These are phyloP conservation scores for Venturia aucupariae DNA, from an alignment of 2,329 filamentous ascomycete genomes.

Conservation along the genomic window DNA sequence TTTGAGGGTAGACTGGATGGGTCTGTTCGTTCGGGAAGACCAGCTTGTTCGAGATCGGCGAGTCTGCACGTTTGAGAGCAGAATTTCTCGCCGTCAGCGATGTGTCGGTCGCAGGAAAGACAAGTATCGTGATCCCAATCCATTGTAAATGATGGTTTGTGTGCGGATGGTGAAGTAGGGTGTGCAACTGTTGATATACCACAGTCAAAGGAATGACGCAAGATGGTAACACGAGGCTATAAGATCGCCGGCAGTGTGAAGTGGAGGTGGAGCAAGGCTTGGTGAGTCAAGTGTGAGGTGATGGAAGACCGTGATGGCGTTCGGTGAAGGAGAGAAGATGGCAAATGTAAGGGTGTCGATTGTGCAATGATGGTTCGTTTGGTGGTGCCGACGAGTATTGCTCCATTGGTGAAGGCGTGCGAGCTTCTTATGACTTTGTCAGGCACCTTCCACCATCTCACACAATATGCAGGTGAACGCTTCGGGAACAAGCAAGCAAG, in stretches of 20 bases:
- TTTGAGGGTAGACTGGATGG: constrained; percentile 42
- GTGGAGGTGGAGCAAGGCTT: neutral
- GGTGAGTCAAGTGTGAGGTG: constrained; percentile 3
- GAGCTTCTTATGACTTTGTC: constrained; percentile 6
- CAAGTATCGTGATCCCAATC: constrained; percentile 87
- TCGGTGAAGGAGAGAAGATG: neutral
- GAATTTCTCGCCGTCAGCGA: constrained; percentile 64
- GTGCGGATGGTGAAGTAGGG: neutral
- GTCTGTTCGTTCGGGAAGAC: constrained; percentile 23
- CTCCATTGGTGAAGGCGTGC: neutral
- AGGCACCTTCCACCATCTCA: constrained; percentile 8
- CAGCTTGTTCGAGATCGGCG: constrained; percentile 68
- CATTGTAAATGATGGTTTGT: constrained; percentile 25
- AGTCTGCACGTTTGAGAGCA: constrained; percentile 88
- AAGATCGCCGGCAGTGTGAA: neutral
- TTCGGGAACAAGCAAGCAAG: constrained; percentile 3
- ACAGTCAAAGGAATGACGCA: neutral
- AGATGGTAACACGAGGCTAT: constrained; percentile 4
- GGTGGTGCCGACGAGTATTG: neutral
- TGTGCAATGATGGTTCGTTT: neutral
- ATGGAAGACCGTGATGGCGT: neutral
- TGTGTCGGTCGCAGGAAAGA: constrained; percentile 86
- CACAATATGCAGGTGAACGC: constrained; percentile 1
- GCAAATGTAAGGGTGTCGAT: neutral
- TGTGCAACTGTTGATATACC: constrained; percentile 1